Conservation (phyloP, 2,329 filamentous ascomycete genomes). For the Colletotrichum sojae region DNA sequence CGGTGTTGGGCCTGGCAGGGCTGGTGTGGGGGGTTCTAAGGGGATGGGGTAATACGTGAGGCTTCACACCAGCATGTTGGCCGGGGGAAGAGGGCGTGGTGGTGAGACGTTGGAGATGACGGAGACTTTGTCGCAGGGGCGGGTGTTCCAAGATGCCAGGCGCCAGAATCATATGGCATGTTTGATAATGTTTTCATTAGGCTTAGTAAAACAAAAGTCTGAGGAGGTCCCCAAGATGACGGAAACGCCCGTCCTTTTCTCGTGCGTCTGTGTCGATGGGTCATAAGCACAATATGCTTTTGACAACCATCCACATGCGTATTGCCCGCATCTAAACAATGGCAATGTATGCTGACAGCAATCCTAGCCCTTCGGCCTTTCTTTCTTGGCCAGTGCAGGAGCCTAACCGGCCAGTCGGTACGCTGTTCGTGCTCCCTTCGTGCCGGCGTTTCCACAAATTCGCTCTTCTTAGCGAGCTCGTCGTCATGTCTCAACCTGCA, state of each 20-base stretch:
- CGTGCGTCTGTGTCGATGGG: background rate
- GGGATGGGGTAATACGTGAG: background rate
- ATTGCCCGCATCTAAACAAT: background rate
- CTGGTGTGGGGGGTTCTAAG: conserved; percentile 9
- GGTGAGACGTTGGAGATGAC: background rate
- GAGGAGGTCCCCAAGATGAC: background rate
- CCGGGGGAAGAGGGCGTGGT: background rate
- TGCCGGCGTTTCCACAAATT: background rate
- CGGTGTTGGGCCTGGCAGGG: conserved; percentile 17
- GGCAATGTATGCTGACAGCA: background rate
- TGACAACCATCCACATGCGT: background rate
- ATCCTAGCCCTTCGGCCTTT: background rate
- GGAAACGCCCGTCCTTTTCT: background rate
- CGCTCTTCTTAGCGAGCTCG: background rate
- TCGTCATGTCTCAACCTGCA: background rate
- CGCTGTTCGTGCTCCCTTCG: background rate
- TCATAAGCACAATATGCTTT: background rate
- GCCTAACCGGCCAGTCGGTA: background rate
- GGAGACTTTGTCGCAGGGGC: background rate
- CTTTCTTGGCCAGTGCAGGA: background rate
- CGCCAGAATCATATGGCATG: background rate
- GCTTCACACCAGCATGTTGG: background rate
- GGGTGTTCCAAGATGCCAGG: background rate
- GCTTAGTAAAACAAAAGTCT: background rate
- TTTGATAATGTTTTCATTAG: background rate